These are phyloP conservation scores for Fusarium poae DNA, from an alignment of 2,329 filamentous ascomycete genomes.

Conservation along the genomic window DNA sequence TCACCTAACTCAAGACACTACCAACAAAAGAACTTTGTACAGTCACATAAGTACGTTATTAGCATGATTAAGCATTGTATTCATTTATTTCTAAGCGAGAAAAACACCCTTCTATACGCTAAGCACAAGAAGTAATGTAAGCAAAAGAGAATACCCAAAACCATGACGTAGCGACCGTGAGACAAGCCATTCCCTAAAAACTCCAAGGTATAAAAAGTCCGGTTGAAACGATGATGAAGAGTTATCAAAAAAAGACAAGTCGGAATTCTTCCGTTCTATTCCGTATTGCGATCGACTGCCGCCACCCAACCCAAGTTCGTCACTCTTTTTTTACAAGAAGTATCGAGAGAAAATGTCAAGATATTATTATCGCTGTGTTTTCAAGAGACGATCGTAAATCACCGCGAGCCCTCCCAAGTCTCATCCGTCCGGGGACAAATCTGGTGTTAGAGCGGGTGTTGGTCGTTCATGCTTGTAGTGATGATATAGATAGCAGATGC, in stretches of 20 bases:
- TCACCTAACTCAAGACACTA: not conserved
- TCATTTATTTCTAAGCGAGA: slow-evolving; percentile 14
- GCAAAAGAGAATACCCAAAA: slow-evolving; percentile 10
- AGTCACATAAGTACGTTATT: not conserved
- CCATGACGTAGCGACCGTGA: slow-evolving; percentile 22
- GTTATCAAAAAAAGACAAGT: slow-evolving; percentile 4
- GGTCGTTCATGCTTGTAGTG: slow-evolving; percentile 15
- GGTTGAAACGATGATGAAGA: not conserved
- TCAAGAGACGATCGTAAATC: slow-evolving; percentile 8
- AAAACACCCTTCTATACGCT: slow-evolving; percentile 25
- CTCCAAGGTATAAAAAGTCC: slow-evolving; percentile 20
- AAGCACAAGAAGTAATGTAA: slow-evolving; percentile 12
- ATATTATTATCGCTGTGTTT: slow-evolving; percentile 27
- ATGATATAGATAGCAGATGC: slow-evolving; percentile 17
- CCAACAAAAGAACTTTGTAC: not conserved
- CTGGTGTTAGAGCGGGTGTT: not conserved
- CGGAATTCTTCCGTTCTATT: slow-evolving; percentile 20
- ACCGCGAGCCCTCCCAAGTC: not conserved
- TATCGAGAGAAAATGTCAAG: slow-evolving; percentile 15
- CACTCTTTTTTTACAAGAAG: slow-evolving; percentile 18
- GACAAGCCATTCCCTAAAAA: slow-evolving; percentile 9
- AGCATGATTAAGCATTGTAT: not conserved
- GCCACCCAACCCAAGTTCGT: slow-evolving; percentile 5
- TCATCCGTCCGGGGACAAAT: slow-evolving; percentile 30
- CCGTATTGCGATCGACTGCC: slow-evolving; percentile 12